Evolutionary conservation across 768 basidiomycete species (phyloP).

Genomic region (Leucosporidium scottii): DNA sequence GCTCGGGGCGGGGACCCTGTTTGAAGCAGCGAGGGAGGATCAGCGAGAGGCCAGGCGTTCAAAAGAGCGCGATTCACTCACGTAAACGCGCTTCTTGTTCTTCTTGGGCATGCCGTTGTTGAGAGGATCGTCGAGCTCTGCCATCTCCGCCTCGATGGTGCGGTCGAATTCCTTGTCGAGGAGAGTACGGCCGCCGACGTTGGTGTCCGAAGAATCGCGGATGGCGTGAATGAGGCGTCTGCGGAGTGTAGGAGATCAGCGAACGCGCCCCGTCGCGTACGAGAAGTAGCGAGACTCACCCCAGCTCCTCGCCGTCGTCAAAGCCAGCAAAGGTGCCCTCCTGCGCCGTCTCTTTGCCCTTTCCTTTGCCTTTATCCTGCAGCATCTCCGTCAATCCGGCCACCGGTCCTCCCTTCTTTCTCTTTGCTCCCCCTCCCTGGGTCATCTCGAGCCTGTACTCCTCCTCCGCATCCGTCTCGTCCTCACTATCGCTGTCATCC

Average conservation of each 20-base stretch:
- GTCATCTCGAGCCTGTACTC: background rate
- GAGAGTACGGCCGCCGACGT: conserved; percentile 43
- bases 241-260: background rate
- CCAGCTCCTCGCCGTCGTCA: conserved; percentile 44
- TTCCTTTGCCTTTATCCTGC: conserved; percentile 48
- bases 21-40: background rate
- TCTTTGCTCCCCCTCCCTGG: background rate
- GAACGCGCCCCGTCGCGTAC: background rate
- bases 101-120: conserved; percentile 6
- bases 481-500: conserved; percentile 5
- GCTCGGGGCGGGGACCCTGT: conserved; percentile 28
- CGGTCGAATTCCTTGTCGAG: conserved; percentile 68
- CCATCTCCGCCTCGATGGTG: conserved; percentile 58
- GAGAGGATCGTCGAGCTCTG: conserved; percentile 51
- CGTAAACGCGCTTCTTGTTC: conserved; percentile 6
- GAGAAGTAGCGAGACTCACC: conserved; percentile 6
- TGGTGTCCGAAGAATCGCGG: conserved; percentile 39
- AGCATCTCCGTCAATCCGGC: conserved; percentile 49
- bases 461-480: conserved; percentile 34
- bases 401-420: background rate
- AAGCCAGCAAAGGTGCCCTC: conserved; percentile 34
- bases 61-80: background rate
- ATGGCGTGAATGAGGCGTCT: conserved; percentile 36
- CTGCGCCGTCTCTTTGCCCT: conserved; percentile 3
- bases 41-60: background rate